Conservation (phyloP, 73 alveolate species). For the Urostyla sp. region DNA sequence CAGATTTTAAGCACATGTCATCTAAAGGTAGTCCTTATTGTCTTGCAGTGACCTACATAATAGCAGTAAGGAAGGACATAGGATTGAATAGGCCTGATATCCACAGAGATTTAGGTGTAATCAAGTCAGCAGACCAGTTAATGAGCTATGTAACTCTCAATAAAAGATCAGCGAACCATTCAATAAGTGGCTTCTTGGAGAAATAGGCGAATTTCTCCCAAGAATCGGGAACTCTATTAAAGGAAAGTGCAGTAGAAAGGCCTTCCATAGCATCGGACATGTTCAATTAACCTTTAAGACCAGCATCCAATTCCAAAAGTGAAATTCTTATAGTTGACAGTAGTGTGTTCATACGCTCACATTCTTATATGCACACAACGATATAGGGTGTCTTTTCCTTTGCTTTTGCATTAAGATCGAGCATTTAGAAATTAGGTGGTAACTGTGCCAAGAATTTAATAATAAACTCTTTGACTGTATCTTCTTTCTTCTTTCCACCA, state of each 20-base stretch:
- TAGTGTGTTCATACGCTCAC: constrained; percentile 97
- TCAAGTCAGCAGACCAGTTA: constrained; percentile 94
- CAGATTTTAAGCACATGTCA: constrained; percentile 90
- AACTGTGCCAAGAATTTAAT: constrained; percentile 83
- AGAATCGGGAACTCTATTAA: constrained; percentile 92
- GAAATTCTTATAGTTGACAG: constrained; percentile 93
- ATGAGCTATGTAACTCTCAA: constrained; percentile 93
- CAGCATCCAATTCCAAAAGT: constrained; percentile 98
- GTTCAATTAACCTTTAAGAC: constrained; percentile 98
- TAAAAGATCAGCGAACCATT: constrained; percentile 97
- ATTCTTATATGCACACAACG: constrained; percentile 97
- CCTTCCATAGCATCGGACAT: constrained; percentile 99
- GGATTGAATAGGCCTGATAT: constrained; percentile 94
- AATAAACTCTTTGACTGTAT: constrained; percentile 85
- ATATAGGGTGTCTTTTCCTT: constrained; percentile 94
- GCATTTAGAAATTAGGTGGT: constrained; percentile 86
- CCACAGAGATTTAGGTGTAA: constrained; percentile 92
- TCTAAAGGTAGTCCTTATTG: constrained; percentile 94
- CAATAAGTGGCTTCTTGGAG: constrained; percentile 96
- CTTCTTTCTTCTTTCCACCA: constrained; percentile 86
- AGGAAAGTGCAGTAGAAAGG: constrained; percentile 80
- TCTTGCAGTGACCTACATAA: constrained; percentile 96
- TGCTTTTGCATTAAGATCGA: constrained; percentile 78
- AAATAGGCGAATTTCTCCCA: constrained; percentile 99
- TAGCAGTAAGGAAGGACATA: constrained; percentile 95